Conservation (phyloP, 2,329 filamentous ascomycete species). For the Claviceps sorghi region DNA sequence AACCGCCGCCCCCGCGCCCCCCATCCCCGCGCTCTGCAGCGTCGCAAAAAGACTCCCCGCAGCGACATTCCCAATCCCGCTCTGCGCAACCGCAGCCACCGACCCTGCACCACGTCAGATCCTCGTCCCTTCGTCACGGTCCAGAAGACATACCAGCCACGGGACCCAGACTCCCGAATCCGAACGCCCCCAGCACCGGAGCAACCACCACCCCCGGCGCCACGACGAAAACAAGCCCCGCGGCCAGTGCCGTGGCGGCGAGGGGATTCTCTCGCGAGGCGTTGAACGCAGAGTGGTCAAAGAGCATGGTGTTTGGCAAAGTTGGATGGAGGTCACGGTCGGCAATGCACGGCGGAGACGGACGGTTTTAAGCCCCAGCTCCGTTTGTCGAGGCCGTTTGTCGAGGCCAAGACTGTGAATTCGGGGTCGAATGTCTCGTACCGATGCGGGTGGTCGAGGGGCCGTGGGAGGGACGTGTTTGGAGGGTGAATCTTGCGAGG, state of each 20-base stretch:
- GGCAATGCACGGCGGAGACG: too few relatives aligned
- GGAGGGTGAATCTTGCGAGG: too few relatives aligned
- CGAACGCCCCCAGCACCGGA: not conserved
- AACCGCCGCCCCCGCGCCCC: slow-evolving; percentile 13
- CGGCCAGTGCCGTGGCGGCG: not conserved
- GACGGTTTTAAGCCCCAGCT: too few relatives aligned
- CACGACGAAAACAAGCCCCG: not conserved
- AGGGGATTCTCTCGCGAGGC: not conserved
- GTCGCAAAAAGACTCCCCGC: slow-evolving; percentile 14
- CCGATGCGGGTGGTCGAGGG: too few relatives aligned
- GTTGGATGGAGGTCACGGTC: too few relatives aligned
- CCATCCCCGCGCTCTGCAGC: slow-evolving; percentile 18
- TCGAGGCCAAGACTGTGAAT: too few relatives aligned
- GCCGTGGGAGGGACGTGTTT: too few relatives aligned
- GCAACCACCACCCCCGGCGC: not conserved
- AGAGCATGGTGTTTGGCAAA: too few relatives aligned
- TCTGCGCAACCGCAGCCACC: slow-evolving; percentile 7
- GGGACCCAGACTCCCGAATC: not conserved
- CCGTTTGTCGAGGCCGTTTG: too few relatives aligned
- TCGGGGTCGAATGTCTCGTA: too few relatives aligned
- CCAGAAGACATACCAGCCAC: not conserved
- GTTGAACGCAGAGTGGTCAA: not conserved
- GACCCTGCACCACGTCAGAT: not conserved
- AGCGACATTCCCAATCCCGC: slow-evolving; percentile 14
- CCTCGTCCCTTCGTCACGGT: too few relatives aligned